phyloP scores from a whole-genome alignment of 352 stramenopile species.

The Pythium rhizo-oryzae region DNA sequence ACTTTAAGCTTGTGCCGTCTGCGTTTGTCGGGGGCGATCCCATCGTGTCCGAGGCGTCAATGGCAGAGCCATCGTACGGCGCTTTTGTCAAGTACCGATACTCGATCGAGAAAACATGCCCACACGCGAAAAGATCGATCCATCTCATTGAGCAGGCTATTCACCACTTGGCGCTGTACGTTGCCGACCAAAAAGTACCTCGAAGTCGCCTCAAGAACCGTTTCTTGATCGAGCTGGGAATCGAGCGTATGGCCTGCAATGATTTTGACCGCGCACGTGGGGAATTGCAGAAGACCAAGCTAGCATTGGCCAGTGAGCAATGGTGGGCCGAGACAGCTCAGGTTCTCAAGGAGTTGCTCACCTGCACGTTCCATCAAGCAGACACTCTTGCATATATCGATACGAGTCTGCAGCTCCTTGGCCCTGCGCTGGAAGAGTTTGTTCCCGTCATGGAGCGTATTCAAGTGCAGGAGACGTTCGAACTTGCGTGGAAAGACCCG shows the following conservation, averaged over 20 bases:
- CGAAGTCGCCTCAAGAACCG: constrained; percentile 77
- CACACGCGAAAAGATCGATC: constrained; percentile 76
- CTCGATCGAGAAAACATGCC: constrained; percentile 54
- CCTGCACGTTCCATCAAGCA: constrained; percentile 73
- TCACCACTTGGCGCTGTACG: constrained; percentile 71
- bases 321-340: constrained; percentile 79
- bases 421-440: constrained; percentile 70
- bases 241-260: constrained; percentile 66
- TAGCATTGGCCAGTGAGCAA: constrained; percentile 57
- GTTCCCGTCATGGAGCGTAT: constrained; percentile 58
- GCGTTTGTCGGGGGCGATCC: constrained; percentile 73
- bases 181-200: constrained; percentile 62
- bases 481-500: constrained; percentile 63
- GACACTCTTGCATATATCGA: constrained; percentile 79
- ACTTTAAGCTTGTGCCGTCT: constrained; percentile 75
- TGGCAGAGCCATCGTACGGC: constrained; percentile 48
- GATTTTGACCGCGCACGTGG: constrained; percentile 68
- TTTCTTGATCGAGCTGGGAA: constrained; percentile 70
- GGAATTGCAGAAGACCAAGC: constrained; percentile 75
- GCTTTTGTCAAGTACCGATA: constrained; percentile 73
- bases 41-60: constrained; percentile 53
- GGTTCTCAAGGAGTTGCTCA: constrained; percentile 72
- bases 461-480: constrained; percentile 58
- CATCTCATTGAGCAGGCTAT: constrained; percentile 76
- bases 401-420: constrained; percentile 77